Evolutionary conservation across 805 yeast species (phyloP), one percentile per base, ranked within the genome.

Genomic region (Blastobotrys chiropterorum): DNA sequence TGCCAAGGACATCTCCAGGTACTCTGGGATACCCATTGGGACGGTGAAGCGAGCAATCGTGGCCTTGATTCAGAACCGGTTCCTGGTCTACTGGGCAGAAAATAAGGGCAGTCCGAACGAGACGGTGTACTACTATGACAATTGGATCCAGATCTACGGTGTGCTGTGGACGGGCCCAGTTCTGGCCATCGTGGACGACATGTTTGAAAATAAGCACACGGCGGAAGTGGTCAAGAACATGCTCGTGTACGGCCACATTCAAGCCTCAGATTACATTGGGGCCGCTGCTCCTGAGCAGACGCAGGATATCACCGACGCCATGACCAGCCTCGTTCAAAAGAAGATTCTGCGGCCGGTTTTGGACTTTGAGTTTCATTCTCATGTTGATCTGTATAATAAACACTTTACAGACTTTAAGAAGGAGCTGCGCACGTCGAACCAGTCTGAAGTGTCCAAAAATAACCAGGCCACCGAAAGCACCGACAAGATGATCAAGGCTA

Each of bases 111-210:
- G 8, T 5, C 8, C 34, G 11, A 26, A 53, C 56, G 13, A 50
- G 53, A 42, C 34, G 55, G 56, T 47, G 0, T 77, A 70, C 60
- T 89, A 90, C 65, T 72, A 72, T 30, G 78, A 81, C 54, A 77
- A 83, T 61, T 84, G 83, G 55, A 74, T 73, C 38, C 95, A 95
- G 3, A 67, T 82, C 16, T 73, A 81, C 56, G 67, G 78, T 51
- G 71, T 89, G 49, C 66, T 90, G 15, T 87, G 90, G 67, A 73
- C 90, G 5, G 97, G 96, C 43, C 86, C 85, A 50, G 81, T 90
- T 54, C 73, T 89, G 66, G 76, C 47, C 73, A 73, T 53, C 73
- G 57, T 58, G 5, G 50, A 51, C 15, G 58, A 61, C 3, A 48
- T 38, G 38, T 49, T 53, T 26, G 49, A 46, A 3, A 46, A 47